Percentiles rank a stretch among this genome's conserved stretches.
These are phyloP conservation scores for Leishmania aethiopica DNA, from an alignment of 208 protist species.

Conservation along the genomic window DNA sequence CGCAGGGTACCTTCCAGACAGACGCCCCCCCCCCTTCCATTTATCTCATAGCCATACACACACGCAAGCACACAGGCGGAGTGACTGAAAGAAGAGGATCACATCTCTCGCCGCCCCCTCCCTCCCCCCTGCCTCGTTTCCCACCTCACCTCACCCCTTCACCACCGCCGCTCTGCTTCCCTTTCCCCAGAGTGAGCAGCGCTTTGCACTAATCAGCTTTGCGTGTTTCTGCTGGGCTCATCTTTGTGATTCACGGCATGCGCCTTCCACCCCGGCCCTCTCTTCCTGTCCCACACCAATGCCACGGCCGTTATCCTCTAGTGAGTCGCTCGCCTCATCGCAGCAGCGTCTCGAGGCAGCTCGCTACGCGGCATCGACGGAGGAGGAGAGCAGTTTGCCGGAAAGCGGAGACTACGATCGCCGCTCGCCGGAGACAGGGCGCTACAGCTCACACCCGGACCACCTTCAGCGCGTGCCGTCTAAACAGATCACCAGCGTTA, in stretches of 20 bases:
- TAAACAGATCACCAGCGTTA: not conserved
- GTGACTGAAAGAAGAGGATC: not conserved
- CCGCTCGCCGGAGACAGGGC: not conserved
- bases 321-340: slow-evolving; percentile 21
- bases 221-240: not conserved
- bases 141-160: not conserved
- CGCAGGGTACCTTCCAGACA: not conserved
- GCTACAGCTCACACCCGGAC: not conserved
- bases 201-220: not conserved
- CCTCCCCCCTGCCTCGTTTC: not conserved
- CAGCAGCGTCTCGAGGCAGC: slow-evolving; percentile 5
- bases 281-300: slow-evolving; percentile 1
- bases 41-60: not conserved
- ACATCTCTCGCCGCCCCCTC: not conserved
- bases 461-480: slow-evolving; percentile 10
- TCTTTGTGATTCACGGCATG: not conserved
- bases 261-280: not conserved
- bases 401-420: not conserved
- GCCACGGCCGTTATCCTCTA: slow-evolving; percentile 8
- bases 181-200: not conserved
- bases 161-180: not conserved
- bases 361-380: slow-evolving; percentile 2
- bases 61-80: not conserved
- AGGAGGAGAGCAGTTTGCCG: not conserved
- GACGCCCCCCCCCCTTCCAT: not conserved